phyloP scores from a whole-genome alignment of 805 yeast species.

The Myxozyma nipponensis region DNA sequence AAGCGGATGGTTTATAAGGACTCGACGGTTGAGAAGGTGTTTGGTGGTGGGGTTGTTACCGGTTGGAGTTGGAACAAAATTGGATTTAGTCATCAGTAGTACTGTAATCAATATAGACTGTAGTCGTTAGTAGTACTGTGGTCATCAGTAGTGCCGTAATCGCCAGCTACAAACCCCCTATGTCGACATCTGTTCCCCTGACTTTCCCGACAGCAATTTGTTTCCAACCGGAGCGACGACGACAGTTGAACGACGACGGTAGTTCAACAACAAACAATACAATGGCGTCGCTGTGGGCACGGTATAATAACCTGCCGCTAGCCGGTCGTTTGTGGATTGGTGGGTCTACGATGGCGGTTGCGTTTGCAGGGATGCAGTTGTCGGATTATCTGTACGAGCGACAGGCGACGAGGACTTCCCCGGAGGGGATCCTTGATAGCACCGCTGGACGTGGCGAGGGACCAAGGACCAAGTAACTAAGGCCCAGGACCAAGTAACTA shows the following conservation, averaged over 20 bases:
- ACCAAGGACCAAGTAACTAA: no score
- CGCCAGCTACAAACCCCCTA: no score
- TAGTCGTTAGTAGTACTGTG: no score
- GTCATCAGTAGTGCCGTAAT: no score
- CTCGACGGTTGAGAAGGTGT: slow-evolving; percentile 5
- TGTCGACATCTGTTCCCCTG: not conserved
- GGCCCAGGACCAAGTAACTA: no score
- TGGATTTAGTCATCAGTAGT: not conserved
- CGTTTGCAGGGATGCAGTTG: slow-evolving; percentile 35
- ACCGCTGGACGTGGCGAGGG: no score
- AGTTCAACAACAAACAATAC: not conserved
- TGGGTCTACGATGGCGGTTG: slow-evolving; percentile 27
- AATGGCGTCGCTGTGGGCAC: slow-evolving; percentile 25
- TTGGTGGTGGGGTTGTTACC: not conserved
- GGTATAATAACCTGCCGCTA: slow-evolving; percentile 25
- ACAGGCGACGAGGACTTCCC: no score
- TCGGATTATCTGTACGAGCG: slow-evolving; percentile 22
- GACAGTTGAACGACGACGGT: no score
- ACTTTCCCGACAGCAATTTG: not conserved
- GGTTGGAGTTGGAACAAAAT: not conserved
- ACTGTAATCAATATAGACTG: no score
- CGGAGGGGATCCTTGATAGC: no score
- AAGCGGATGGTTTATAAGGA: slow-evolving; percentile 3
- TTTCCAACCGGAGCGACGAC: no score
- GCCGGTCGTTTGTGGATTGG: slow-evolving; percentile 30